Evolutionary conservation across 78 protist genomes (phyloP).

Genomic region (Cavenderia fasciculata): DNA sequence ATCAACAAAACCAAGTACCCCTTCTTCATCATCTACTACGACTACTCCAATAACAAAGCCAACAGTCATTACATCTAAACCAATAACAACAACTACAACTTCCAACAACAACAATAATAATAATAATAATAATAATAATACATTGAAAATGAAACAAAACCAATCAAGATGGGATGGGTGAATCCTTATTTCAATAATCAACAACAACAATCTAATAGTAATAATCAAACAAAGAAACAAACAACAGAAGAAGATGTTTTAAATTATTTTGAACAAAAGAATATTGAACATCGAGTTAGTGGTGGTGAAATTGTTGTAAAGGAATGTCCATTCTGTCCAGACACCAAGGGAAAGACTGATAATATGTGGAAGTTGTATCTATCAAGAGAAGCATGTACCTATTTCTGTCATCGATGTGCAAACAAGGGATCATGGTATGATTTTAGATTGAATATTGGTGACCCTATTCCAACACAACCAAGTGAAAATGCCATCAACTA

Average conservation of each 20-base stretch:
- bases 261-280: constrained; percentile 39
- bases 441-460: constrained; percentile 69
- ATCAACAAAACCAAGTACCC: too few species aligned
- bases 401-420: constrained; percentile 77
- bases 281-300: background rate
- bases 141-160: constrained; percentile 32
- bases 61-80: too few species aligned
- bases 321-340: constrained; percentile 79
- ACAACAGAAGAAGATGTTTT: constrained; percentile 9
- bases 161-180: too few species aligned
- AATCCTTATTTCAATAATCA: too few species aligned
- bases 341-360: constrained; percentile 66
- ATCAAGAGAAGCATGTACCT: constrained; percentile 42
- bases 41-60: too few species aligned
- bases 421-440: constrained; percentile 82
- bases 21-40: too few species aligned
- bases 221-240: too few species aligned
- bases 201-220: too few species aligned
- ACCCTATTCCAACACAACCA: background rate
- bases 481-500: background rate
- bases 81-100: background rate
- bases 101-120: background rate
- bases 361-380: constrained; percentile 84
- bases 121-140: constrained; percentile 41
- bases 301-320: constrained; percentile 33